Conservation (phyloP, 177 flowering plant species). For the Vitis hybrid region DNA sequence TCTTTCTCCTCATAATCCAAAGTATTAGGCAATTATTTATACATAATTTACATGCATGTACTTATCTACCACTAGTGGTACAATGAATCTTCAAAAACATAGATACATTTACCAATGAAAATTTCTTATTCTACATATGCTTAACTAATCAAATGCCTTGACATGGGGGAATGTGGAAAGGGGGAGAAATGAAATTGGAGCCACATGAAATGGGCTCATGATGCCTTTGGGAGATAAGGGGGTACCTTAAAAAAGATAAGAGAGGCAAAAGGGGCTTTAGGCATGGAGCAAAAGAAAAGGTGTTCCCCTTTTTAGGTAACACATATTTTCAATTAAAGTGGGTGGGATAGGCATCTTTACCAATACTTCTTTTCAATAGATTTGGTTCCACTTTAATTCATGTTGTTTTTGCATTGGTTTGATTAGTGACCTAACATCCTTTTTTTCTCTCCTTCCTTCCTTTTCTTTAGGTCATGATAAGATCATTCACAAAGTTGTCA, state of each 20-base stretch:
- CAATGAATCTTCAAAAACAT: too few species aligned
- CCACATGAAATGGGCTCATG: background rate
- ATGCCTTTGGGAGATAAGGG: background rate
- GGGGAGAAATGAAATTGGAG: background rate
- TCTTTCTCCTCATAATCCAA: too few species aligned
- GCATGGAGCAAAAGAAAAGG: slow-evolving; percentile 6
- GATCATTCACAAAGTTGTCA: background rate
- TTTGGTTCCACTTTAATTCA: background rate
- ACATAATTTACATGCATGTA: too few species aligned
- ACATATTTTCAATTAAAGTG: background rate
- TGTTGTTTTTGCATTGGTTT: background rate
- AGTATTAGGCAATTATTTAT: too few species aligned
- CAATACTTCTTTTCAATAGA: background rate
- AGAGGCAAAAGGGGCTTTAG: background rate
- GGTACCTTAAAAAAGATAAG: background rate
- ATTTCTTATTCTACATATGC: too few species aligned
- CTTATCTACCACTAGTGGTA: too few species aligned
- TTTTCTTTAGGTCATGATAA: background rate
- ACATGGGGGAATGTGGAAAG: background rate
- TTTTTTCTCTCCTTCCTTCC: too few species aligned
- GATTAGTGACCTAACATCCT: background rate
- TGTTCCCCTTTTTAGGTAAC: slow-evolving; percentile 6
- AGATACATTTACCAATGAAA: too few species aligned
- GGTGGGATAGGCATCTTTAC: background rate
- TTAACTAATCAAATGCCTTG: background rate